Evolutionary conservation across 495 filamentous ascomycete genomes (phyloP), one percentile per base, ranked within the genome.

Genomic region (Penicillium antarcticum): DNA sequence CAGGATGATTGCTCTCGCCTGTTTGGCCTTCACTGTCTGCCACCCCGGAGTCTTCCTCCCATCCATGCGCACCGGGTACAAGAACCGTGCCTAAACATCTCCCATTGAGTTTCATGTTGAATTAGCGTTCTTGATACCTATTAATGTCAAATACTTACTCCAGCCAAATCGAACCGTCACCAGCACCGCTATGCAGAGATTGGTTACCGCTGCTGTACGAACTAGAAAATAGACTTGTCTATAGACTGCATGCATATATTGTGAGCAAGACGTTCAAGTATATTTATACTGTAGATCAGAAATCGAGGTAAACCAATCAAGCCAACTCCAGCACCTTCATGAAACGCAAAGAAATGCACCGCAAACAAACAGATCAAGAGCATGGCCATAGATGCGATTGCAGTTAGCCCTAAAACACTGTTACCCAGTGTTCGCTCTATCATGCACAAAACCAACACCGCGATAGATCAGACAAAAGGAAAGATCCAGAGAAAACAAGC

Each of bases 1-100:
- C 39, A 75, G 73, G 62, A 81, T 82, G 79, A 69, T 79, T 39
- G 66, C 66, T 6, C 50, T 82, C n/a, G 72, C 73, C 7, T 61
- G 66, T 2, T 44, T 78, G 3, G 45, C 67, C 18, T 65, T 80
- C 9, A 82, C 77, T 0, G 46, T 73, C 16, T 75, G 74, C 60
- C 76, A 81, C 44, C 80, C 80, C 0, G 77, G 71, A 9, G 59
- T 74, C 24, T 74, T 67, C 63, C 73, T 82, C 44, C 70, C 69
- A 8, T 68, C 70, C 6, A 67, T 80, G 56, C 57, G 72, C 39
- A 70, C 57, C 18, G 62, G 63, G 9, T 24, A 51, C 42, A 69
- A 71, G 46, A 63, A 48, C 6, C 53, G 53, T 26, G 26, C 48
- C 5, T 65, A 52, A 56, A 14, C 8, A 6, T 9, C 5, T 18